Conservation (phyloP, 2,329 filamentous ascomycete species). For the Pestalotiopsis sp. region DNA sequence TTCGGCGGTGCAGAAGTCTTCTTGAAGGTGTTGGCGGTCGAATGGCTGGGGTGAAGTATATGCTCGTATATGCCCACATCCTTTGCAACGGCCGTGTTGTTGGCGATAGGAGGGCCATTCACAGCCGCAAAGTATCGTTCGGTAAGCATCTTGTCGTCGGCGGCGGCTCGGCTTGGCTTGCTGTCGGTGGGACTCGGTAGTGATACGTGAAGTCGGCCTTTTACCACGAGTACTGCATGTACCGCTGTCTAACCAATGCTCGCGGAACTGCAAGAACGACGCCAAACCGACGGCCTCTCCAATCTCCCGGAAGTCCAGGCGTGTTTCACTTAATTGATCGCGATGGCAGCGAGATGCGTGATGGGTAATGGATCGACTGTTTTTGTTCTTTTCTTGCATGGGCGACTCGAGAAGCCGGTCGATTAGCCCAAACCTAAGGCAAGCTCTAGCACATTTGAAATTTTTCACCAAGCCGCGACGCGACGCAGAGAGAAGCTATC, state of each 20-base stretch:
- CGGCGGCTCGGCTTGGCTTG: not conserved
- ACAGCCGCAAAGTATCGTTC: constrained; percentile 64
- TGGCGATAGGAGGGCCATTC: constrained; percentile 57
- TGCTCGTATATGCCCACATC: constrained; percentile 89
- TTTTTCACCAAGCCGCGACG: not conserved
- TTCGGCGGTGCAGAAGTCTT: constrained; percentile 84
- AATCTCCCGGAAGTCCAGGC: not conserved
- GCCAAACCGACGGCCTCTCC: not conserved
- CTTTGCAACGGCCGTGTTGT: constrained; percentile 67
- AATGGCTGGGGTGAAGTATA: constrained; percentile 75
- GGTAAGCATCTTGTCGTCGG: constrained; percentile 49
- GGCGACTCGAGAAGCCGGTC: not conserved
- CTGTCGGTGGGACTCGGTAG: not conserved
- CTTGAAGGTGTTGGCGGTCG: constrained; percentile 82
- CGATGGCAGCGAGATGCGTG: not conserved
- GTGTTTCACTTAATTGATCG: not conserved
- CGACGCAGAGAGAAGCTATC: constrained; percentile 1
- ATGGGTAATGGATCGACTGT: not conserved
- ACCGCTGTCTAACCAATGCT: not conserved
- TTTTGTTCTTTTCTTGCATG: not conserved
- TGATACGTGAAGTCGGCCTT: not conserved
- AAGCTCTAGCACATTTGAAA: not conserved
- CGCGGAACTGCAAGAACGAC: not conserved
- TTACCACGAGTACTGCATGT: not conserved
- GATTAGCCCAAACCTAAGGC: not conserved